These are phyloP conservation scores for Albizia julibrissin DNA, from an alignment of 306 rosid species.

Conservation along the genomic window DNA sequence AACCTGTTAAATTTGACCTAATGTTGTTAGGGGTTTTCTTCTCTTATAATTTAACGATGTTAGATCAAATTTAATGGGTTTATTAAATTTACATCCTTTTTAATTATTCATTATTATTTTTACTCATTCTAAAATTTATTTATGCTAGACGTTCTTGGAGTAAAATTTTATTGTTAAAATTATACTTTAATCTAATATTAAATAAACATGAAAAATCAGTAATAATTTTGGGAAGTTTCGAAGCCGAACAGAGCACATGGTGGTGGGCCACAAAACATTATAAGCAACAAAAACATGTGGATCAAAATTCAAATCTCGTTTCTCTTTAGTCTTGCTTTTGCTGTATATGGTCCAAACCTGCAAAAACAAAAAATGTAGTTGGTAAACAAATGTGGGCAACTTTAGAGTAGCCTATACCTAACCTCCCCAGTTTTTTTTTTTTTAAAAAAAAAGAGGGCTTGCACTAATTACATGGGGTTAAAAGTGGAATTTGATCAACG, in stretches of 20 bases:
- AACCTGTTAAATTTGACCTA: too few relatives aligned
- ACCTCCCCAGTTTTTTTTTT: too few relatives aligned
- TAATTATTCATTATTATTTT: too few relatives aligned
- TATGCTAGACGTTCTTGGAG: too few relatives aligned
- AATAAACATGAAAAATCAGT: background rate
- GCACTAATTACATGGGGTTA: too few relatives aligned
- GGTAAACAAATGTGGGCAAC: background rate
- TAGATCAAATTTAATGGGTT: too few relatives aligned
- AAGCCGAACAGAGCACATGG: background rate
- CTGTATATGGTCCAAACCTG: background rate
- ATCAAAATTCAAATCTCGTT: background rate
- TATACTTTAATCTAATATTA: too few relatives aligned
- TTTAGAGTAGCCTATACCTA: background rate
- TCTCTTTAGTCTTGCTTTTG: background rate
- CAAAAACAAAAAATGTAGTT: background rate
- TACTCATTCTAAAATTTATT: too few relatives aligned
- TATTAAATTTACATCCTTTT: too few relatives aligned
- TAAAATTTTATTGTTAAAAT: too few relatives aligned
- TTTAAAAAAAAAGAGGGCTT: fast-evolving
- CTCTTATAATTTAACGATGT: too few relatives aligned
- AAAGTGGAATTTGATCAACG: fast-evolving
- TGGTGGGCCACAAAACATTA: background rate
- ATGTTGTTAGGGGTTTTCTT: too few relatives aligned
- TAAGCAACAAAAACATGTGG: background rate
- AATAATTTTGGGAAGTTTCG: background rate